Evolutionary conservation across 2,329 filamentous ascomycete genomes (phyloP).

Genomic region (Stenocarpella maydis): DNA sequence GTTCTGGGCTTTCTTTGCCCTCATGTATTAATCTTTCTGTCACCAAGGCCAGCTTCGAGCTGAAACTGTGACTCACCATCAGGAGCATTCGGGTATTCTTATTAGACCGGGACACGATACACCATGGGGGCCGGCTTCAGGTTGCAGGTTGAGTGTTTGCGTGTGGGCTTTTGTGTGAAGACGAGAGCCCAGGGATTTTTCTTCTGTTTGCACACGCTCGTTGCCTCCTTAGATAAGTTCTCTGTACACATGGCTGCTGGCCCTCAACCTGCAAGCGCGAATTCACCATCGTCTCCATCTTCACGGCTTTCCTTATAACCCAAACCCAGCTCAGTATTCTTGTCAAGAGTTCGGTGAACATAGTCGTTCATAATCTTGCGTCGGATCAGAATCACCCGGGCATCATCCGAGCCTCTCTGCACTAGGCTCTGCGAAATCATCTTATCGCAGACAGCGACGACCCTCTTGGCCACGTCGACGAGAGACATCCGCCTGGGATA

Average conservation of each 20-base stretch:
- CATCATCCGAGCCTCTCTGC: conserved; percentile 8
- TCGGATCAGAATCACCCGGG: conserved; percentile 20
- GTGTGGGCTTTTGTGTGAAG: too few species aligned
- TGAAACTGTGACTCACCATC: not conserved
- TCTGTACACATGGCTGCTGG: not conserved
- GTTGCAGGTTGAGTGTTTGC: not conserved
- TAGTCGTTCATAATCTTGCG: conserved; percentile 27
- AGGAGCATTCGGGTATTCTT: not conserved
- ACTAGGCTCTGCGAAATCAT: conserved; percentile 31
- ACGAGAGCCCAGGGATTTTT: not conserved
- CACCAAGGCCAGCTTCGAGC: not conserved
- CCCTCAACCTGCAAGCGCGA: conserved; percentile 12
- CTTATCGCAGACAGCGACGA: conserved; percentile 34
- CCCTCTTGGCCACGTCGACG: conserved; percentile 27
- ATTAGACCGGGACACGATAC: not conserved
- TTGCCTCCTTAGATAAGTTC: not conserved
- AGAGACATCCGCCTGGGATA: conserved; percentile 20
- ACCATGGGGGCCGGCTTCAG: too few species aligned
- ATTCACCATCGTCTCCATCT: conserved; percentile 3
- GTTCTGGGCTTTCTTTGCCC: not conserved
- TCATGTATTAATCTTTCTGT: not conserved
- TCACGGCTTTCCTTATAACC: not conserved
- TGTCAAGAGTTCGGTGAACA: conserved; percentile 1
- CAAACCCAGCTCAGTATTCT: conserved; percentile 16
- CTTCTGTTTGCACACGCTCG: conserved; percentile 14